Conservation (phyloP, 1,284 basidiomycete species). For the Salmacisia buchloeana region DNA sequence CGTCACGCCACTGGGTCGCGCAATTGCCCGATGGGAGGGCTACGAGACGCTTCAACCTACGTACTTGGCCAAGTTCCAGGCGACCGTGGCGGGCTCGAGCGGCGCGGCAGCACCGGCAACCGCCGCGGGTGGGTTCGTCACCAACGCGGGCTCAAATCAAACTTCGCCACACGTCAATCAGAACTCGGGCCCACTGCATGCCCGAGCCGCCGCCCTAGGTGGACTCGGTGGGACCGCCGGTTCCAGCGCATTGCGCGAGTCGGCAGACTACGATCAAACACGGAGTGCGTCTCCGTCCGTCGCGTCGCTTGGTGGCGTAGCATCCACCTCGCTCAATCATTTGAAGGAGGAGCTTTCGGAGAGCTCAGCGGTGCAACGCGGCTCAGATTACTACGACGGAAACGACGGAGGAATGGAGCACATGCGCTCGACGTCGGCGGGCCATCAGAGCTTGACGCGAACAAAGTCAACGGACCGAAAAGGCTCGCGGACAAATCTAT, state of each 20-base stretch:
- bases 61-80: slow-evolving; percentile 4
- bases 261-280: background rate
- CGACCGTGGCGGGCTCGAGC: background rate
- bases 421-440: background rate
- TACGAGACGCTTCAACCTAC: slow-evolving; percentile 11
- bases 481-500: background rate
- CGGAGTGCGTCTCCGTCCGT: background rate
- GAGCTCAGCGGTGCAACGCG: background rate
- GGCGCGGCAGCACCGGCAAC: background rate
- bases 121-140: background rate
- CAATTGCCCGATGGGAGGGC: slow-evolving; percentile 67
- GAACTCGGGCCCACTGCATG: background rate
- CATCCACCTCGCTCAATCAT: background rate
- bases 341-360: background rate
- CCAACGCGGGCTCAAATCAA: background rate
- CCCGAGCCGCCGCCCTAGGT: background rate
- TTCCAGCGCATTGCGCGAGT: background rate
- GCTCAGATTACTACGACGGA: background rate
- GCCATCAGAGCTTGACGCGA: background rate
- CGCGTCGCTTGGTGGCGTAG: background rate
- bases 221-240: background rate
- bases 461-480: background rate
- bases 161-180: background rate
- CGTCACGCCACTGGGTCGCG: slow-evolving; percentile 82
- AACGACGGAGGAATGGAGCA: background rate